A percentile compares a stretch with the other conserved stretches of the same genome.
These are phyloP conservation scores for Candida pseudoglaebosa DNA, from an alignment of 805 yeast species.

Conservation along the genomic window DNA sequence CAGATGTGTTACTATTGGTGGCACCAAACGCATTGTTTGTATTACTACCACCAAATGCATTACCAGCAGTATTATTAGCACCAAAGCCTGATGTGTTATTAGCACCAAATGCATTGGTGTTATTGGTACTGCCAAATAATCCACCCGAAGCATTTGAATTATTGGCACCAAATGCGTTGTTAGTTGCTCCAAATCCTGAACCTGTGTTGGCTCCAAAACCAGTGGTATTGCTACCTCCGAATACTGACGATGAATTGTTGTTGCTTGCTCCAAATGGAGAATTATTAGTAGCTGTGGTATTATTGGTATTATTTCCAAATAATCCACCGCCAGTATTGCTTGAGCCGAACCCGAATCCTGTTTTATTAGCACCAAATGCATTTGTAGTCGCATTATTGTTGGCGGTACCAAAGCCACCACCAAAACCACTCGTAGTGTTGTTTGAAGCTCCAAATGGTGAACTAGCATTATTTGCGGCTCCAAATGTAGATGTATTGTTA, in stretches of 20 bases:
- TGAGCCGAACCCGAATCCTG: not conserved
- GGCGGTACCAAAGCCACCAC: constrained; percentile 20
- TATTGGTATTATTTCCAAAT: constrained; percentile 7
- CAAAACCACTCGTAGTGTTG: constrained; percentile 8
- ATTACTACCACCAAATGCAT: constrained; percentile 20
- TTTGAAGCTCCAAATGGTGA: constrained; percentile 12
- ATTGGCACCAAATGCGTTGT: constrained; percentile 19
- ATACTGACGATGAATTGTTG: constrained; percentile 11
- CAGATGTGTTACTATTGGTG: constrained; percentile 19
- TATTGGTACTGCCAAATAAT: constrained; percentile 20
- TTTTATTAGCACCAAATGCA: constrained; percentile 6
- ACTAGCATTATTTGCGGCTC: constrained; percentile 2
- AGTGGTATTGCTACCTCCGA: constrained; percentile 15
- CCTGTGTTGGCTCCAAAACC: constrained; percentile 28
- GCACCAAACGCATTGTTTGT: constrained; percentile 20
- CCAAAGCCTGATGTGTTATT: constrained; percentile 15
- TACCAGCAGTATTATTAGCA: constrained; percentile 13
- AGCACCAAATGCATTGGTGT: constrained; percentile 17
- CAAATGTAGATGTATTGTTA: constrained; percentile 12
- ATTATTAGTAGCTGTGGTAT: constrained; percentile 3
- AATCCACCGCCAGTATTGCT: constrained; percentile 1
- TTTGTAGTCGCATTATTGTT: constrained; percentile 5
- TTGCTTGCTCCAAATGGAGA: constrained; percentile 28
- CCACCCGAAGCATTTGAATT: constrained; percentile 24
- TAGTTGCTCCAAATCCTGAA: constrained; percentile 18